A percentile compares a stretch with the other conserved stretches of the same genome.
These are phyloP conservation scores for Candida patagonica DNA, from an alignment of 805 yeast species.

Conservation along the genomic window DNA sequence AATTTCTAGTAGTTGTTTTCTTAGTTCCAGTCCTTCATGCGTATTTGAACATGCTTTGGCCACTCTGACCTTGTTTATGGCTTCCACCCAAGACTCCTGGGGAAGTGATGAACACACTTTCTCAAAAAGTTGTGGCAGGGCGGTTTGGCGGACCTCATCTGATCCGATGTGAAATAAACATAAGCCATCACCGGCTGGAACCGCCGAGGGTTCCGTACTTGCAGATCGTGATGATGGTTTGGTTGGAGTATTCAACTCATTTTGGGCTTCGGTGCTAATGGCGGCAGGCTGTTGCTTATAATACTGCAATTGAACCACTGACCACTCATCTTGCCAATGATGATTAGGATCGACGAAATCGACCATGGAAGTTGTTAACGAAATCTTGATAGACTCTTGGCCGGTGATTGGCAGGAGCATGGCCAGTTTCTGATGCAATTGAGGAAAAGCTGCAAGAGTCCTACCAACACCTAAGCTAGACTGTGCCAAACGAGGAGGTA, in stretches of 20 bases:
- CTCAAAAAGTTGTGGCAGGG: conserved; percentile 17
- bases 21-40: conserved; percentile 41
- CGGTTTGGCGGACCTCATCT: conserved; percentile 44
- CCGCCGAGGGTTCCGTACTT: conserved; percentile 1
- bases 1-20: conserved; percentile 51
- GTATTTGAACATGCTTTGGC: conserved; percentile 60
- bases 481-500: conserved; percentile 53
- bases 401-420: conserved; percentile 38
- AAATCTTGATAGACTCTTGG: conserved; percentile 20
- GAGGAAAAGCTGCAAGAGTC: conserved; percentile 36
- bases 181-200: conserved; percentile 32
- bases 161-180: conserved; percentile 43
- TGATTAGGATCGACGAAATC: conserved; percentile 19
- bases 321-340: conserved; percentile 19
- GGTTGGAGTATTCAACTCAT: not conserved
- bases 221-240: conserved; percentile 2
- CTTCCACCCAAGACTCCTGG: conserved; percentile 51
- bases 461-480: conserved; percentile 34
- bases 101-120: conserved; percentile 34
- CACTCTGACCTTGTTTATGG: conserved; percentile 48
- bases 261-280: not conserved
- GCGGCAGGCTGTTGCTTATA: conserved; percentile 11
- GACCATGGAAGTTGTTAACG: conserved; percentile 15
- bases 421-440: conserved; percentile 45
- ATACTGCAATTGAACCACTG: conserved; percentile 22